A percentile compares a stretch with the other conserved stretches of the same genome.
phyloP scores from a whole-genome alignment of 495 filamentous ascomycete genomes.

The Cercophora scortea region DNA sequence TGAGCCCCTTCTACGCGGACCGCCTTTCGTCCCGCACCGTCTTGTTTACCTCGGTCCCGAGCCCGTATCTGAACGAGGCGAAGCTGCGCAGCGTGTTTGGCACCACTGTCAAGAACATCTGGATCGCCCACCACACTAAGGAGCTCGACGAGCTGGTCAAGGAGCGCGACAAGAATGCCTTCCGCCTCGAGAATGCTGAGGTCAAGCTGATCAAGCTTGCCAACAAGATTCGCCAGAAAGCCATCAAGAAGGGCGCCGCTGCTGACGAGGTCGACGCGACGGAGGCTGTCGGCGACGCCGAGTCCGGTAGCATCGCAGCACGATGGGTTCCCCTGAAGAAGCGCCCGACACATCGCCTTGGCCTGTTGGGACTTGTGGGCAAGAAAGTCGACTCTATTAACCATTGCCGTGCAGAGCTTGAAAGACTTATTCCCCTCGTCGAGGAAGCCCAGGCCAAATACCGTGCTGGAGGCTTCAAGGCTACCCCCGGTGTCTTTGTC shows the following conservation, averaged over 20 bases:
- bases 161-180: conserved; percentile 73
- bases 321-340: conserved; percentile 74
- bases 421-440: conserved; percentile 70
- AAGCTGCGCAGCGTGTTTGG: conserved; percentile 77
- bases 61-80: conserved; percentile 61
- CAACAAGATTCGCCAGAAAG: conserved; percentile 67
- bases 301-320: conserved; percentile 71
- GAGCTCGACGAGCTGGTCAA: conserved; percentile 79
- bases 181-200: conserved; percentile 84
- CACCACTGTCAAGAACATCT: conserved; percentile 69
- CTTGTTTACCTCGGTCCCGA: conserved; percentile 80
- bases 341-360: conserved; percentile 78
- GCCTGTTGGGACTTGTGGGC: conserved; percentile 65
- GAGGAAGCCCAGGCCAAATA: conserved; percentile 70
- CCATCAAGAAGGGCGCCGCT: conserved; percentile 58
- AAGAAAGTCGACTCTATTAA: conserved; percentile 94
- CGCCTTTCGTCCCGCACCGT: conserved; percentile 92
- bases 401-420: conserved; percentile 79
- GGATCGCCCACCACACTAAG: conserved; percentile 74
- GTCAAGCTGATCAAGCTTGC: conserved; percentile 78
- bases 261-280: conserved; percentile 41
- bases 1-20: conserved; percentile 79
- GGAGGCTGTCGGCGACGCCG: conserved; percentile 40
- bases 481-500: conserved; percentile 74
- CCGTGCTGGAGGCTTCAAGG: conserved; percentile 57